Base-by-base conservation (phyloP, 2,329 filamentous ascomycete genomes). In the Amauroascus niger region DNA sequence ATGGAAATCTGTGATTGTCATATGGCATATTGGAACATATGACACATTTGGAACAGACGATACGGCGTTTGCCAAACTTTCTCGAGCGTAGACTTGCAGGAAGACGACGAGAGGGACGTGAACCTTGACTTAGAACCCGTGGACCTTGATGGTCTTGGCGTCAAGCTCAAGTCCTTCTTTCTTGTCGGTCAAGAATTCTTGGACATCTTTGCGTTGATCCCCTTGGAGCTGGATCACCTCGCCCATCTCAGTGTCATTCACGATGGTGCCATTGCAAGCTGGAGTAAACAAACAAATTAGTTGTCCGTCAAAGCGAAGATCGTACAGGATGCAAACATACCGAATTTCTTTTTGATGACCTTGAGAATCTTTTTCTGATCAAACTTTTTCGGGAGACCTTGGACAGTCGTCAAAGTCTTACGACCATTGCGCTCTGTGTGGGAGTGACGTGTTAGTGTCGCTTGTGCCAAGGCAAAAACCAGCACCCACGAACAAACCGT, bases 181-280 rank as follows among this genome's bases (percentile, higher is more conserved):
- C 81, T 95, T 94, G 78, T 95, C 87, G 76, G 84, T 83, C 74
- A 97, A 84, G 79, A 97, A 98, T 70, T 96, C 89, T 74, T 94
- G 87, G 72, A 96, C 87, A 82, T 95, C 89, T 78, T 95, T 95
- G 76, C 93, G 91, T 80, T 98, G 93, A 74, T 98, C 93, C 68
- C 93, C 93, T 76, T 98, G 93, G 70, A 98, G 86, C 81, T 98
- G 93, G 71, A 98, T 96, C 81, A 97, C 91, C 80, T 97, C 90
- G 72, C 91, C 91, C 88, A 96, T 95, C 76, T 95, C 89, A 65
- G 81, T 82, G 76, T 97, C 91, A 71, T 83, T 83, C 75, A 97
- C 90, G 74, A 97, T 94, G 77, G 90, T 97, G 82, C 93, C 93
- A 96, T 98, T 97, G 88, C 91, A 97, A 75, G 93, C 91, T 88